Evolutionary conservation across 1,139 yeast species (phyloP).

Genomic region (Nakaseomyces kungkrabaensis): DNA sequence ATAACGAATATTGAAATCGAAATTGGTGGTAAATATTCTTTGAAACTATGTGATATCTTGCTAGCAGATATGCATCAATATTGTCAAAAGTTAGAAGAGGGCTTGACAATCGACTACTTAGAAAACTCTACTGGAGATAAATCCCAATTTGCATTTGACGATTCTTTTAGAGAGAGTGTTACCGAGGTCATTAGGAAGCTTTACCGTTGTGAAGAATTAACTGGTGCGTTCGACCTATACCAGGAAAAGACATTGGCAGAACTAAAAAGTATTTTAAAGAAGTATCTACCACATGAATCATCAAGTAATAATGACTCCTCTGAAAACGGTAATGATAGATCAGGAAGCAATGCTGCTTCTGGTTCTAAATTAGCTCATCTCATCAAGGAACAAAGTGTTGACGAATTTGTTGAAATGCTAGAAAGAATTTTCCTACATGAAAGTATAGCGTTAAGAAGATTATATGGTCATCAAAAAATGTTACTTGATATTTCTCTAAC

Average conservation of each 20-base stretch:
- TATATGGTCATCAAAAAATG: slow-evolving; percentile 70
- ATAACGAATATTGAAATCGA: slow-evolving; percentile 42
- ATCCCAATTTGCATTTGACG: slow-evolving; percentile 15
- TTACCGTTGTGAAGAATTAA: slow-evolving; percentile 52
- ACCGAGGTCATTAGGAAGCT: slow-evolving; percentile 44
- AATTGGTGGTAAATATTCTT: slow-evolving; percentile 61
- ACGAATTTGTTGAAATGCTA: slow-evolving; percentile 68
- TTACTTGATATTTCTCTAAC: slow-evolving; percentile 65
- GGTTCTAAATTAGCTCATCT: slow-evolving; percentile 41
- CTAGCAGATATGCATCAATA: slow-evolving; percentile 53
- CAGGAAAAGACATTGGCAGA: slow-evolving; percentile 61
- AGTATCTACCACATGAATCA: slow-evolving; percentile 42
- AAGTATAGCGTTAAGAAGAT: slow-evolving; percentile 62
- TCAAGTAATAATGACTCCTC: slow-evolving; percentile 21
- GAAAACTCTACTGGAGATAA: slow-evolving; percentile 22
- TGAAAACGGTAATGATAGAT: not conserved
- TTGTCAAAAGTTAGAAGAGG: slow-evolving; percentile 38
- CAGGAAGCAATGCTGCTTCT: slow-evolving; percentile 7
- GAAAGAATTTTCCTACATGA: slow-evolving; percentile 50
- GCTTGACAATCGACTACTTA: slow-evolving; percentile 47
- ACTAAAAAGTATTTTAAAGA: slow-evolving; percentile 61
- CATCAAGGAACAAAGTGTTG: slow-evolving; percentile 55
- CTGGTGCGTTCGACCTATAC: slow-evolving; percentile 54
- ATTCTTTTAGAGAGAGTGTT: slow-evolving; percentile 29
- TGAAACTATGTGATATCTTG: slow-evolving; percentile 45